Evolutionary conservation across 306 rosid species (phyloP), one percentile per base, ranked within the genome.

Genomic region (Gynostemma pentaphyllum): DNA sequence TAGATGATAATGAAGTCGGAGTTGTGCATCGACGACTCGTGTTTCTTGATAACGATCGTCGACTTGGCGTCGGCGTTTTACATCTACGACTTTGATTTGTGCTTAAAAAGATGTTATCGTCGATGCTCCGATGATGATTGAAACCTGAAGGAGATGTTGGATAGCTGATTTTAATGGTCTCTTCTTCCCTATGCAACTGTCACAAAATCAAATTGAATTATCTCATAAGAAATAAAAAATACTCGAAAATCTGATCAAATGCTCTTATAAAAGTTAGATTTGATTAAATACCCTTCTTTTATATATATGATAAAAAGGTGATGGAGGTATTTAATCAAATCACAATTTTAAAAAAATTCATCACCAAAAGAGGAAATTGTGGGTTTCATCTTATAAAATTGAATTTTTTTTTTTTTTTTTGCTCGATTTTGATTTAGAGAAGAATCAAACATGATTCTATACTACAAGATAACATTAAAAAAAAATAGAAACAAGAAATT

Each of bases 21-120:
- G 72, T 70, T 28, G 10, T 71, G 40, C 79, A 76, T 68, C 76
- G 62, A 19, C 52, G 72, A 68, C 77, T 79, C 47, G 15, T 12
- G 18, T 37, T 44, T 62, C 82, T 82, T 37, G 89, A 83, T 13
- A 67, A 42, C 1, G 74, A 68, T 26, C 74, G 60, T 46, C 30
- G 50, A 52, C 46, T 70, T 45, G 89, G 95, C 26, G 80, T 75
- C 4, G 95, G 97, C 1, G 97, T 89, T 50, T 79, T 80, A 12
- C 81, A 72, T 77, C 91, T 86, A 67, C 90, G 76, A 29, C 70
- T 76, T 15, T 1, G 30, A 57, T 39, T 23, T 70, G 80, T 75
- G 16, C 80, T 62, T 28, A 72, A 7, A 62, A 74, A 73, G 34
- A 74, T 52, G 26, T 63, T 69, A n/a, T 79, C 98, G 18, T 78